Conservation (phyloP, 805 yeast genomes). For the Metschnikowia corniflorae region DNA sequence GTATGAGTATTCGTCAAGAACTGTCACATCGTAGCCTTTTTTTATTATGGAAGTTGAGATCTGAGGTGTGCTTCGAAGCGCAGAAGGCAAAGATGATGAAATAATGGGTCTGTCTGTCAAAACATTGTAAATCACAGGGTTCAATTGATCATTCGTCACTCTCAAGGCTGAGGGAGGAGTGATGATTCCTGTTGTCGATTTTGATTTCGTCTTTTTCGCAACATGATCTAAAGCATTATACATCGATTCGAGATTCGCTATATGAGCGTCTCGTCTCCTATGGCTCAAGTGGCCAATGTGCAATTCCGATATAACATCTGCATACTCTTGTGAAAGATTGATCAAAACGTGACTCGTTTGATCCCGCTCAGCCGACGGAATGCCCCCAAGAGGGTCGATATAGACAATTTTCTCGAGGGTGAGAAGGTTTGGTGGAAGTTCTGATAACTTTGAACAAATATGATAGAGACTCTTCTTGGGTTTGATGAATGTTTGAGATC, state of each 20-base stretch:
- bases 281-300: constrained; percentile 53
- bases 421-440: constrained; percentile 29
- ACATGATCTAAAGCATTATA: constrained; percentile 48
- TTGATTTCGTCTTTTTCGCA: constrained; percentile 38
- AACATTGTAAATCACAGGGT: constrained; percentile 87
- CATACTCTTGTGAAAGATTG: constrained; percentile 78
- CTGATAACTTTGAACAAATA: constrained; percentile 25
- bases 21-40: constrained; percentile 62
- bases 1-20: constrained; percentile 31
- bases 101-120: constrained; percentile 88
- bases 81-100: constrained; percentile 83
- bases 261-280: constrained; percentile 48
- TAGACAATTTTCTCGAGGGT: constrained; percentile 78
- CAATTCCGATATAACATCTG: constrained; percentile 61
- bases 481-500: constrained; percentile 25
- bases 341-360: constrained; percentile 83
- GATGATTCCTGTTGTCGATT: constrained; percentile 71
- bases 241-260: constrained; percentile 67
- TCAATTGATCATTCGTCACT: constrained; percentile 47
- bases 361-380: constrained; percentile 80
- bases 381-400: constrained; percentile 83
- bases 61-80: constrained; percentile 50
- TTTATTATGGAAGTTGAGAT: constrained; percentile 76
- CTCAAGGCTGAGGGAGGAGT: constrained; percentile 82
- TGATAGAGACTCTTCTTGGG: constrained; percentile 24